Conservation (phyloP, 2,329 filamentous ascomycete genomes). For the Phialocephala subalpina region DNA sequence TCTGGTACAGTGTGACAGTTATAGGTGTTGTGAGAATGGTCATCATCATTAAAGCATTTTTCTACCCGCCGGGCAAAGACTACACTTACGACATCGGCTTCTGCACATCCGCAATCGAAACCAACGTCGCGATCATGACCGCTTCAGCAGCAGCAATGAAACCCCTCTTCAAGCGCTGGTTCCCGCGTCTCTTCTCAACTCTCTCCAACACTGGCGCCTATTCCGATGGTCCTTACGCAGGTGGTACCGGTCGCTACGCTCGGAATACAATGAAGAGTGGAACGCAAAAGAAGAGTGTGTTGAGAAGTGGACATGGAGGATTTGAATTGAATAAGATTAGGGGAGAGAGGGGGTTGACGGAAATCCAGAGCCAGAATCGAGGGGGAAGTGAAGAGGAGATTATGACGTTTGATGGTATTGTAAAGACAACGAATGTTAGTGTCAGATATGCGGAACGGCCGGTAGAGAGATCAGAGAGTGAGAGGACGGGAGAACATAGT, state of each 20-base stretch:
- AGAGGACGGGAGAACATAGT: background rate
- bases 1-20: slow-evolving; percentile 17
- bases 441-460: slow-evolving; percentile 4
- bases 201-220: background rate
- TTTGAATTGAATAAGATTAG: slow-evolving; percentile 15
- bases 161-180: slow-evolving; percentile 52
- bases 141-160: slow-evolving; percentile 71
- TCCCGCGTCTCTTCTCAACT: slow-evolving; percentile 19
- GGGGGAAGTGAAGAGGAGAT: slow-evolving; percentile 15
- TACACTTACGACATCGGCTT: slow-evolving; percentile 39
- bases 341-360: slow-evolving; percentile 3
- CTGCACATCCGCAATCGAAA: slow-evolving; percentile 42
- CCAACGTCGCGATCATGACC: slow-evolving; percentile 48
- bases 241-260: background rate
- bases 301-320: background rate
- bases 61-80: slow-evolving; percentile 19
- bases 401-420: slow-evolving; percentile 17
- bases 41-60: slow-evolving; percentile 14
- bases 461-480: background rate
- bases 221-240: slow-evolving; percentile 5
- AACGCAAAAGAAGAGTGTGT: background rate
- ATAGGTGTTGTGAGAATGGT: slow-evolving; percentile 19
- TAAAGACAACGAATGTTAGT: slow-evolving; percentile 12
- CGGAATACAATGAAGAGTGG: slow-evolving; percentile 5
- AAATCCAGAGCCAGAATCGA: slow-evolving; percentile 4